phyloP scores from a whole-genome alignment of 371 early-diverging fungal species.

The Mucor ambiguus region DNA sequence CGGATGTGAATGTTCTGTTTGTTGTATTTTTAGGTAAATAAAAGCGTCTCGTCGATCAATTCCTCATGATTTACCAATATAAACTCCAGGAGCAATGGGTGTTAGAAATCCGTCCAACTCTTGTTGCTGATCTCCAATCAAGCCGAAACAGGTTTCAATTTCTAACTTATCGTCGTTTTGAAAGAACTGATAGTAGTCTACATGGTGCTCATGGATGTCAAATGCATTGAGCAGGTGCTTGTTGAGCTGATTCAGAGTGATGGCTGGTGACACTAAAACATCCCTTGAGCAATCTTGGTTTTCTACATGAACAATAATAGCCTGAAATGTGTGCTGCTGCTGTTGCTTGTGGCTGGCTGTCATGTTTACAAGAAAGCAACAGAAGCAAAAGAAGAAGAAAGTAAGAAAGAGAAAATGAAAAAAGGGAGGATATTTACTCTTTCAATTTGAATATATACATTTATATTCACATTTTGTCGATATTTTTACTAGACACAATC shows the following conservation, averaged over 20 bases:
- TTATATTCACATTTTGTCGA: neutral
- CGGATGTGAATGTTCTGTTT: conserved; percentile 18
- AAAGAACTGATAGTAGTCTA: conserved; percentile 7
- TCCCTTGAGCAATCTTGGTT: conserved; percentile 9
- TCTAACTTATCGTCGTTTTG: neutral
- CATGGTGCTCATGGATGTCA: neutral
- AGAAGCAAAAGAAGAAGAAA: neutral
- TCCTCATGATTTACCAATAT: conserved; percentile 9
- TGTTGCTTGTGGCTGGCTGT: neutral
- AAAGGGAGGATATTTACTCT: neutral
- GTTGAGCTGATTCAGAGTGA: conserved; percentile 12
- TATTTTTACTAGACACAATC: neutral
- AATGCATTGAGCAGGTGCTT: neutral
- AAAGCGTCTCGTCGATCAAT: neutral
- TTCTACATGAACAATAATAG: conserved; percentile 10
- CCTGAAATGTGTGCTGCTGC: conserved; percentile 3
- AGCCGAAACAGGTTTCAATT: conserved; percentile 8
- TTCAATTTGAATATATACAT: neutral
- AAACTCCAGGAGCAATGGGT: conserved; percentile 12
- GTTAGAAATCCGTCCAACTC: conserved; percentile 12
- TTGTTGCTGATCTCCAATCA: conserved; percentile 7
- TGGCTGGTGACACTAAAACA: conserved; percentile 6
- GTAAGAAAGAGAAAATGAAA: neutral
- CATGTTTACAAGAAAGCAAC: neutral
- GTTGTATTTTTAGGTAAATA: neutral